A percentile compares a stretch with the other conserved stretches of the same genome.
Conservation (phyloP, 139 green algal species). For the Tetradesmus lagerheimii region DNA sequence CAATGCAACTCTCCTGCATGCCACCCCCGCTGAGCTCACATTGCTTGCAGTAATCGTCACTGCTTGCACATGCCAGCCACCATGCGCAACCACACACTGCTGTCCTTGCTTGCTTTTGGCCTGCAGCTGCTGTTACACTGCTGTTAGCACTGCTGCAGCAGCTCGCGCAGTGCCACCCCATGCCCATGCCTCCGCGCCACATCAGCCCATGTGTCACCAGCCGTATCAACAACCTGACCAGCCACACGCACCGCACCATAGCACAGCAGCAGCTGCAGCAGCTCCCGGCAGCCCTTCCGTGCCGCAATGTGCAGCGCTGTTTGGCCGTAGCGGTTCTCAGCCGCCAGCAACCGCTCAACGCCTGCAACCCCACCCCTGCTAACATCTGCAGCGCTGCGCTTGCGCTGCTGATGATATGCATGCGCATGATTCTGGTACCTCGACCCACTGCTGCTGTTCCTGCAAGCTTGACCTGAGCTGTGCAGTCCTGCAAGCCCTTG, state of each 20-base stretch:
- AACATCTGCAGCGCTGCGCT: not conserved
- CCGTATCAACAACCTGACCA: not conserved
- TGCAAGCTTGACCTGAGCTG: not conserved
- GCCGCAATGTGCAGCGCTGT: slow-evolving; percentile 84
- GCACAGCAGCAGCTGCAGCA: slow-evolving; percentile 71
- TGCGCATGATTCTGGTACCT: not conserved
- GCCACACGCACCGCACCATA: slow-evolving; percentile 27
- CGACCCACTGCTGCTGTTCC: not conserved
- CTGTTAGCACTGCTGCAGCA: slow-evolving; percentile 13
- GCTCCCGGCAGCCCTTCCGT: slow-evolving; percentile 67
- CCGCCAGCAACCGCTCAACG: slow-evolving; percentile 54
- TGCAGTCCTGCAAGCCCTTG: not conserved
- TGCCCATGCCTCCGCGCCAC: slow-evolving; percentile 34
- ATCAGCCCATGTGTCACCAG: slow-evolving; percentile 35
- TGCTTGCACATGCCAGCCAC: no score
- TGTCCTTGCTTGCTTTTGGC: no score
- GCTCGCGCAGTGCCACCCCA: slow-evolving; percentile 15
- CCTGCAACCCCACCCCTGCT: not conserved
- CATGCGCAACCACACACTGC: no score
- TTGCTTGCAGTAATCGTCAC: no score
- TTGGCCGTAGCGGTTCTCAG: slow-evolving; percentile 80
- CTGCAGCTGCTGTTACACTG: no score
- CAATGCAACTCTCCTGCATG: no score
- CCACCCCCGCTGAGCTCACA: no score
- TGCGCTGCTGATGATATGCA: slow-evolving; percentile 2